These are phyloP conservation scores for Calonectria pseudoturangicola DNA, from an alignment of 2,329 filamentous ascomycete species.

Conservation along the genomic window DNA sequence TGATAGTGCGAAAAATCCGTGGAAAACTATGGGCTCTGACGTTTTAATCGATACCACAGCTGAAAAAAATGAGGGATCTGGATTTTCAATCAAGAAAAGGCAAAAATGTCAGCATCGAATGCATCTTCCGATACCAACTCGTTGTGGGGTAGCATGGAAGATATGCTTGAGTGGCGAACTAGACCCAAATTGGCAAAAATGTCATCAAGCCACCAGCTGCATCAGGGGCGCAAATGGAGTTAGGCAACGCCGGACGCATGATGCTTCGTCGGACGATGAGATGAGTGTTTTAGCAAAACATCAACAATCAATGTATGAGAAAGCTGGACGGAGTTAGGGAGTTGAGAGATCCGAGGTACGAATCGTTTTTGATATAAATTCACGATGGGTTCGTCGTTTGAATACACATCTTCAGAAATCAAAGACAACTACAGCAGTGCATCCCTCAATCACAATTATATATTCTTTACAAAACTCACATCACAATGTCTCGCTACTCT, in stretches of 20 bases:
- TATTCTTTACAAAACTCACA: background rate
- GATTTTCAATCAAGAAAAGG: slow-evolving; percentile 30
- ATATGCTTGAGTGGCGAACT: background rate
- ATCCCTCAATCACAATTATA: background rate
- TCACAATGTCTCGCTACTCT: slow-evolving; percentile 33
- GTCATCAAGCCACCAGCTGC: slow-evolving; percentile 24
- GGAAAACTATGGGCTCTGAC: background rate
- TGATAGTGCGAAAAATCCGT: background rate
- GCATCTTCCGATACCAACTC: background rate
- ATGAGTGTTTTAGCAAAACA: background rate
- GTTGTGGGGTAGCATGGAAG: background rate
- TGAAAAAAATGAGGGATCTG: background rate
- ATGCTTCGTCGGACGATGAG: background rate
- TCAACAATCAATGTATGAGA: background rate
- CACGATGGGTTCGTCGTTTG: background rate
- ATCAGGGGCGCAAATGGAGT: background rate
- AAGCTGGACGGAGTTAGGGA: background rate
- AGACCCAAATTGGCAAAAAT: slow-evolving; percentile 34
- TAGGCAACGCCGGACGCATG: background rate
- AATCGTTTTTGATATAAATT: background rate
- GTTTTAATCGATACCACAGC: background rate
- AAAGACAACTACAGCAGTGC: background rate
- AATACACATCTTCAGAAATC: background rate
- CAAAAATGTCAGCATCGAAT: slow-evolving; percentile 18
- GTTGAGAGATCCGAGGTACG: background rate